Evolutionary conservation across 768 basidiomycete genomes (phyloP).

Genomic region (Xerocomellus intermedius): DNA sequence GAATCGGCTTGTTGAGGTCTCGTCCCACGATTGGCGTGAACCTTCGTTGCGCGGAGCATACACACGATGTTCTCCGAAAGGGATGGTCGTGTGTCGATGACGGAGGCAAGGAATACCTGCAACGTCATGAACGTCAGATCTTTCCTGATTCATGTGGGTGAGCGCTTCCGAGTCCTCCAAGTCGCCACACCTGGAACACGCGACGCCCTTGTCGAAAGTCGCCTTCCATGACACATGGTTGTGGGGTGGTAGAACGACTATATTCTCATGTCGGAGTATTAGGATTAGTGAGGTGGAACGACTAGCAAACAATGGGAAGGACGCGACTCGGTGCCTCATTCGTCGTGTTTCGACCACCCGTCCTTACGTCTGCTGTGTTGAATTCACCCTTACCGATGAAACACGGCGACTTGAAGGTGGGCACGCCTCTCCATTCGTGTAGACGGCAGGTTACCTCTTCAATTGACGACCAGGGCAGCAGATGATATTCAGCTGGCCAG

Average conservation of each 20-base stretch:
- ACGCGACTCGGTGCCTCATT: background rate
- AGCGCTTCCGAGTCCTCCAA: slow-evolving; percentile 52
- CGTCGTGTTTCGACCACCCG: background rate
- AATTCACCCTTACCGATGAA: no score
- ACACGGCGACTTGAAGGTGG: background rate
- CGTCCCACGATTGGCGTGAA: no score
- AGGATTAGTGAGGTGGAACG: no score
- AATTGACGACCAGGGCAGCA: slow-evolving; percentile 39
- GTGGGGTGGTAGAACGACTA: background rate
- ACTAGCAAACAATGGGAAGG: background rate
- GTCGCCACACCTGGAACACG: slow-evolving; percentile 39
- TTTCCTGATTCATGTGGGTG: slow-evolving; percentile 46
- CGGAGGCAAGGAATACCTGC: background rate
- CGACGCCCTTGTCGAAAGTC: slow-evolving; percentile 43
- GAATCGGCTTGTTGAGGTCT: no score
- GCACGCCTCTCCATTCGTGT: background rate
- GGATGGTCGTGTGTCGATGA: no score
- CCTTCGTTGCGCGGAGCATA: no score
- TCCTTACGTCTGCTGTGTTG: no score
- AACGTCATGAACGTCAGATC: background rate
- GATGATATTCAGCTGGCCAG: slow-evolving; percentile 50
- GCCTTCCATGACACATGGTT: slow-evolving; percentile 47
- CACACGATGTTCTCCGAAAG: no score
- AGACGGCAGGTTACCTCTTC: background rate
- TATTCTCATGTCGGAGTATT: no score